phyloP scores from a whole-genome alignment of 306 rosid genomes.

The Begonia fuchsioides region DNA sequence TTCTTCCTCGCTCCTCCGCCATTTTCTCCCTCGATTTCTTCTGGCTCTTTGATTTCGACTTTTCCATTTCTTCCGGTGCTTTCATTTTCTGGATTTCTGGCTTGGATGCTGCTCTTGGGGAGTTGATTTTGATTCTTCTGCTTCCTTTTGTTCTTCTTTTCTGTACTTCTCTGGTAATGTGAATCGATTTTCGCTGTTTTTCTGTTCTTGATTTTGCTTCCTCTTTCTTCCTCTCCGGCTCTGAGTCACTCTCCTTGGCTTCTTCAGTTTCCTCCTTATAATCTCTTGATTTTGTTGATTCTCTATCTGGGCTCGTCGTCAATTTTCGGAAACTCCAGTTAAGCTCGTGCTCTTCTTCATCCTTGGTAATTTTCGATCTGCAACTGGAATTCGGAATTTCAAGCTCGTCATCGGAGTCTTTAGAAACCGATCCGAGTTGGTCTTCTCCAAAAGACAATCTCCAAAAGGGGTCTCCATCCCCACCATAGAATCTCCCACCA shows the following conservation, averaged over 20 bases:
- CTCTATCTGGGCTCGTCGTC: no score
- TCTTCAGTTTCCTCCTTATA: constrained; percentile 16
- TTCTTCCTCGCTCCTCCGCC: constrained; percentile 13
- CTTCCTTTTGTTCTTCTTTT: constrained; percentile 36
- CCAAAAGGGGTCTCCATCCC: constrained; percentile 50
- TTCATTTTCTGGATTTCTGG: no score
- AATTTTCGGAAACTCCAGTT: constrained; percentile 10
- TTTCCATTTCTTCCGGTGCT: constrained; percentile 54
- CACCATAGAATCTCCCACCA: constrained; percentile 30
- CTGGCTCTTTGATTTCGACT: constrained; percentile 42
- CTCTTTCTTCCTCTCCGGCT: constrained; percentile 24
- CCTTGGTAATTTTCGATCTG: constrained; percentile 10
- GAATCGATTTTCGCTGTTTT: constrained; percentile 34
- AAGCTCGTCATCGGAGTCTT: constrained; percentile 26
- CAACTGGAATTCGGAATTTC: constrained; percentile 14
- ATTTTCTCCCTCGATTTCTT: constrained; percentile 1
- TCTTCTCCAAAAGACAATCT: constrained; percentile 67
- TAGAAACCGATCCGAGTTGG: no score
- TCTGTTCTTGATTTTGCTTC: constrained; percentile 32
- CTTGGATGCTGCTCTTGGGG: constrained; percentile 66
- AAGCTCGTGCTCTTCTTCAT: no score
- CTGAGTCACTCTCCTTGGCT: constrained; percentile 16
- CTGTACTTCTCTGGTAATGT: constrained; percentile 44
- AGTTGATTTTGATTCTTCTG: constrained; percentile 34
- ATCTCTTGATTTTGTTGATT: constrained; percentile 13